Conservation (phyloP, 2,329 filamentous ascomycete genomes). For the Blastomyces parvus region DNA sequence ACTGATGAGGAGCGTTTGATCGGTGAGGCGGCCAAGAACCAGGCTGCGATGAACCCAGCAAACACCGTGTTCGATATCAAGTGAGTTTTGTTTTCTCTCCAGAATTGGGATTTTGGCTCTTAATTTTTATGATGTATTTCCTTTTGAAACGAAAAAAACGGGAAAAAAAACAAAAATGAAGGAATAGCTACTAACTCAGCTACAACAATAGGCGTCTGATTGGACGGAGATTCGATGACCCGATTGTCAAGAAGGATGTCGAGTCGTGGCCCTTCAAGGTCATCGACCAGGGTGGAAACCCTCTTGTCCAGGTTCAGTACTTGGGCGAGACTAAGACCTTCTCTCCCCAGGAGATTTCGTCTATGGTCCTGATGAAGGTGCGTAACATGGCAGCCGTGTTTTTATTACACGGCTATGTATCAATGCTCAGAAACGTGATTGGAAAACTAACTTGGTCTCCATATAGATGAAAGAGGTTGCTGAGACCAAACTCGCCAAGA, state of each 20-base stretch:
- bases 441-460: constrained; percentile 13
- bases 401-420: background rate
- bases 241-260: constrained; percentile 96
- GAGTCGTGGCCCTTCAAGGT: constrained; percentile 99
- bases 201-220: constrained; percentile 71
- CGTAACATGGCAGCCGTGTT: constrained; percentile 15
- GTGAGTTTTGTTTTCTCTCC: constrained; percentile 46
- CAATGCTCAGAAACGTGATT: background rate
- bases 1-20: constrained; percentile 98
- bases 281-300: constrained; percentile 76
- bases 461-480: constrained; percentile 96
- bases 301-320: constrained; percentile 91
- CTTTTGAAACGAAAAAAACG: too few relatives aligned
- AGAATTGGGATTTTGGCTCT: too few relatives aligned
- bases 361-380: constrained; percentile 98
- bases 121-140: background rate
- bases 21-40: constrained; percentile 99
- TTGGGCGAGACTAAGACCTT: constrained; percentile 90
- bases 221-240: constrained; percentile 88
- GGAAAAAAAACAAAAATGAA: background rate
- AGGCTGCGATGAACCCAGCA: constrained; percentile 96
- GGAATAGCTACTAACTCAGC: background rate
- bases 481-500: constrained; percentile 96
- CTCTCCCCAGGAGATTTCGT: constrained; percentile 96
- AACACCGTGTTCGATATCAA: constrained; percentile 99